Base-by-base conservation (phyloP, 2,329 filamentous ascomycete genomes). In the Pseudogymnoascus sp. region DNA sequence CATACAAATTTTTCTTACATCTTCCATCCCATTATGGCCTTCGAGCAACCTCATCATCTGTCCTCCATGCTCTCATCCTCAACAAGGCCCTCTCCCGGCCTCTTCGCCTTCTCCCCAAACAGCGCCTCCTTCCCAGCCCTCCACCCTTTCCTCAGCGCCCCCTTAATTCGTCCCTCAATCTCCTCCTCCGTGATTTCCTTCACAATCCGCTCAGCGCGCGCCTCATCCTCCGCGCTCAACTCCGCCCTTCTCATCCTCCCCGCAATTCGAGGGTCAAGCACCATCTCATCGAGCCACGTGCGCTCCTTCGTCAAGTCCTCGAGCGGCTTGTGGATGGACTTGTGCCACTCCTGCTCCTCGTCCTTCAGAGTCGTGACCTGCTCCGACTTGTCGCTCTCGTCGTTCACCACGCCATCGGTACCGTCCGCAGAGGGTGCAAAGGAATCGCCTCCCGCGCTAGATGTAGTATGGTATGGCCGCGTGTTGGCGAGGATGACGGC, bases 321-420 rank as follows among this genome's bases (percentile, higher is more conserved):
- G 71, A 76, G 74, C 44, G 74, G 73, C 69, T 87, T 85, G 76
- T 84, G 86, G 5, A 87, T 83, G n/a, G 82, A 86, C 77, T 96
- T 96, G 74, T 88, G 86, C 92, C 92, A 96, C 73, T 93, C 85
- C 50, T 76, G 76, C 76, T 96, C 91, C 77, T 95, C 92, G 37
- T 85, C 77, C 38, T 80, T 78, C 26, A 96, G 82, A 11, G 85
- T 77, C 3, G 76, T 78, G 72, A 89, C 79, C 70, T 89, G 86
- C 74, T 93, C 90, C 61, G 77, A 75, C 64, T 76, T 71, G 7
- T 71, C 69, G 26, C 73, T 71, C 33, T 70, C 65, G 1, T 66
- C 61, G 19, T 59, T 42, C 11, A 19, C 26, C 14, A 61, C 53
- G 19, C 31, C 59, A 4, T 50, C 60, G 0, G 21, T 38, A 4